Evolutionary conservation across 116 monocot species (phyloP).

Genomic region (Trichopus zeylanicus): DNA sequence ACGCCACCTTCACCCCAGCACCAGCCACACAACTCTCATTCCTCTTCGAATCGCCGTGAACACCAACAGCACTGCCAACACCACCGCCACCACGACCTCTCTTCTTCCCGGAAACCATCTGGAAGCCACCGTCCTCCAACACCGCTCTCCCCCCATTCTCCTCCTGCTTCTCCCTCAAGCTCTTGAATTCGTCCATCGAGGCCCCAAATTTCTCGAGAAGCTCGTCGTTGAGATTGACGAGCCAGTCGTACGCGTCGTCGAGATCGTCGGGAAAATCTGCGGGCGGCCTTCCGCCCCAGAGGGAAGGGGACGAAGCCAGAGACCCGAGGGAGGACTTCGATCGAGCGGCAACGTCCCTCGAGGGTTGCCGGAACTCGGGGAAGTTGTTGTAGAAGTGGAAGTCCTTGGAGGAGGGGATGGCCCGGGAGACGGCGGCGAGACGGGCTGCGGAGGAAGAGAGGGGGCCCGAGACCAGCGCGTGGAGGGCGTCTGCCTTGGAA

Average conservation of each 20-base stretch:
- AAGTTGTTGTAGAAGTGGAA: constrained; percentile 95
- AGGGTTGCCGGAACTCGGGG: constrained; percentile 47
- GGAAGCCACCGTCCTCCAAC: constrained; percentile 43
- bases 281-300: constrained; percentile 20
- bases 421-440: constrained; percentile 43
- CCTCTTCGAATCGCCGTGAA: constrained; percentile 2
- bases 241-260: constrained; percentile 68
- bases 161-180: constrained; percentile 43
- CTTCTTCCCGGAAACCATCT: constrained; percentile 66
- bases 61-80: not conserved
- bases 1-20: constrained; percentile 48
- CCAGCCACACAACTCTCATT: constrained; percentile 8
- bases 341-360: constrained; percentile 16
- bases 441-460: constrained; percentile 43
- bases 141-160: constrained; percentile 6
- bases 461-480: constrained; percentile 31
- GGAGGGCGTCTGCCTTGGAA: constrained; percentile 31
- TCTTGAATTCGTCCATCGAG: constrained; percentile 71
- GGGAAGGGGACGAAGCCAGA: constrained; percentile 20
- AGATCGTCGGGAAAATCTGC: constrained; percentile 39
- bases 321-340: constrained; percentile 25
- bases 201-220: constrained; percentile 52
- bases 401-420: constrained; percentile 57
- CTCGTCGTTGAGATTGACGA: constrained; percentile 80
- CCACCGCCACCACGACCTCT: constrained; percentile 3